A percentile compares a stretch with the other conserved stretches of the same genome.
Evolutionary conservation across 768 basidiomycete species (phyloP).

Genomic region (Xerocomellus intermedius): DNA sequence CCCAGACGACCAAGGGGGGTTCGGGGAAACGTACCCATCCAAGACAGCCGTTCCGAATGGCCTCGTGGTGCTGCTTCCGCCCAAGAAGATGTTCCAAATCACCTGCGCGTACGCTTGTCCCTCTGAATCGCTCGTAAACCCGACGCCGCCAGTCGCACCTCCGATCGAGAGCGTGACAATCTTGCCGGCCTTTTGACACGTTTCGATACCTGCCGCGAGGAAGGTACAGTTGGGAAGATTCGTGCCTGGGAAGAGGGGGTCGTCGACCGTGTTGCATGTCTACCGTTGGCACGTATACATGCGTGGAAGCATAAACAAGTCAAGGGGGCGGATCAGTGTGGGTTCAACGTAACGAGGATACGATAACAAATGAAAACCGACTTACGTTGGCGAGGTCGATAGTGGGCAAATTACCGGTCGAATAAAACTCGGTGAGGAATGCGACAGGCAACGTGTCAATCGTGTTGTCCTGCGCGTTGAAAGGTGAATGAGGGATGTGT

Average conservation of each 20-base stretch:
- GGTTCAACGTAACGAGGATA: not conserved
- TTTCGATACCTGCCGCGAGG: constrained; percentile 58
- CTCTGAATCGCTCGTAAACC: constrained; percentile 57
- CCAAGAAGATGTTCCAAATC: constrained; percentile 69
- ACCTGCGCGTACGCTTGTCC: constrained; percentile 60
- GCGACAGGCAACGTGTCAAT: constrained; percentile 62
- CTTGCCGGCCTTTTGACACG: constrained; percentile 66
- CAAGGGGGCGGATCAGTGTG: not conserved
- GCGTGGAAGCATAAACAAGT: not conserved
- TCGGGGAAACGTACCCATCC: constrained; percentile 51
- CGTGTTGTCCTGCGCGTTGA: constrained; percentile 43
- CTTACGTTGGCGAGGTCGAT: constrained; percentile 61
- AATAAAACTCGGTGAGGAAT: constrained; percentile 60
- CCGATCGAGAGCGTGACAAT: constrained; percentile 58
- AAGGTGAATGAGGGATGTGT: not conserved
- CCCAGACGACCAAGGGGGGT: constrained; percentile 2
- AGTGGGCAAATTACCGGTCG: constrained; percentile 53
- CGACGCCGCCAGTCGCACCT: constrained; percentile 60
- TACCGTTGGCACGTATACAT: constrained; percentile 20
- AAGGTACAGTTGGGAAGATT: constrained; percentile 59
- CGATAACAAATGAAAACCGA: not conserved
- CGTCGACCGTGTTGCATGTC: constrained; percentile 61
- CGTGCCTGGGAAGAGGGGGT: constrained; percentile 60
- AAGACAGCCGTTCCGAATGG: constrained; percentile 72
- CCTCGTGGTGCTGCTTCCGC: constrained; percentile 57